Evolutionary conservation across 345 rosid species (phyloP), one percentile per base, ranked within the genome.

Genomic region (Melastoma malabathricum): DNA sequence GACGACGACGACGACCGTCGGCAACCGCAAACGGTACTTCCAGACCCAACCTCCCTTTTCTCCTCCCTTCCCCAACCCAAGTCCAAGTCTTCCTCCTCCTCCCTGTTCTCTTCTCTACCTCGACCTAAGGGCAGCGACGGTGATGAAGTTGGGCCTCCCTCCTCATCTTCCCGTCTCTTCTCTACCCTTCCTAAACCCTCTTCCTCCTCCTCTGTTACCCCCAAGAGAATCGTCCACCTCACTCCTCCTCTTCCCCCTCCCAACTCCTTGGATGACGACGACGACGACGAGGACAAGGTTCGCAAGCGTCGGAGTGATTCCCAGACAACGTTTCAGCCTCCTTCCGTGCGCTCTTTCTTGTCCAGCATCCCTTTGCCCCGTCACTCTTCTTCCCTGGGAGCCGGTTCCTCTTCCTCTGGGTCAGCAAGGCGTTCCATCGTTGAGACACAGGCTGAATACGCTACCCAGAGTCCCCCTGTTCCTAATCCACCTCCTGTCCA

Each of bases 321-420:
- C 5, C 62, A 63, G 17, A 15, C 51, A 2, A 59, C 48, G 20
- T 43, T 66, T 0, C 67, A 67, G 43, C 45, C 68, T 57, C 59
- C 80, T 0, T 80, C 93, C 0, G 94, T 77, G 13, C 77, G 41
- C 29, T 83, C 94, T 2, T 83, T 88, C 63, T 66, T 88, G 47
- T 88, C 94, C 3, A 73, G 75, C 47, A 76, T 93, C 50, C 95
- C 97, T 1, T 89, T 89, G 1, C 89, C 94, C 8, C 83, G 59
- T 54, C 73, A 73, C 60, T 79, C 97, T 3, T 63, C 76, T 43
- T 47, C 90, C 1, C 75, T 81, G 18, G 97, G 97, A 13, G 77
- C 69, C 48, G 66, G 72, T 49, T 79, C 38, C 38, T 29, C 79
- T 29, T 62, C 82, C 27, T 51, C 73, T 0, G 76, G 78, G 18